phyloP scores from a whole-genome alignment of 306 rosid species.

The Quercus gilva region DNA sequence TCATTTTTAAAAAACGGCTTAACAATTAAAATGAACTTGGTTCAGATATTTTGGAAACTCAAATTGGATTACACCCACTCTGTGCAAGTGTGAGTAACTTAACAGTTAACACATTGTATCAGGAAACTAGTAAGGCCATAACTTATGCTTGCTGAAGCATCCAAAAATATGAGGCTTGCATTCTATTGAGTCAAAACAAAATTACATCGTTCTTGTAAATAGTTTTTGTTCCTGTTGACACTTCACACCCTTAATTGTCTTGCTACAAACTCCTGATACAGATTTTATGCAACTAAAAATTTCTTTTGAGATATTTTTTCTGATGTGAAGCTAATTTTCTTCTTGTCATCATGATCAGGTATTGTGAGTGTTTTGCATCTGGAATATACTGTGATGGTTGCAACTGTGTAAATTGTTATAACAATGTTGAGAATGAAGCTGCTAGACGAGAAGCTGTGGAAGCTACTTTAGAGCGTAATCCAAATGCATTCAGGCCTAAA shows the following conservation, averaged over 20 bases:
- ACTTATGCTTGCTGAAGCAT: neutral
- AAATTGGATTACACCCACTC: neutral
- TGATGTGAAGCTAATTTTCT: constrained; percentile 23
- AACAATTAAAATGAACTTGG: neutral
- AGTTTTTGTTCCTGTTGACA: neutral
- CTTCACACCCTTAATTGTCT: neutral
- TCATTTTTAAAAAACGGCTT: too few relatives aligned
- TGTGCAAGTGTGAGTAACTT: neutral
- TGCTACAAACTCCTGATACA: neutral
- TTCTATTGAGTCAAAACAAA: neutral
- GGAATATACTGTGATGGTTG: constrained; percentile 99
- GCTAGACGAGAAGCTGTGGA: constrained; percentile 96
- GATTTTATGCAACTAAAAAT: constrained; percentile 1
- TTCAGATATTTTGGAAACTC: neutral
- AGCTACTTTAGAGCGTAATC: constrained; percentile 98
- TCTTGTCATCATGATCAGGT: constrained; percentile 63
- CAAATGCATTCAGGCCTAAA: constrained; percentile 98
- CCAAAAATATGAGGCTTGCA: neutral
- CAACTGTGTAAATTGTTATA: constrained; percentile 95
- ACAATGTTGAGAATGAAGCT: constrained; percentile 94
- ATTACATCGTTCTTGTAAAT: neutral
- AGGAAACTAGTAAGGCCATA: neutral
- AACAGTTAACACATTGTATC: neutral
- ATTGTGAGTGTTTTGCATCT: constrained; percentile 99
- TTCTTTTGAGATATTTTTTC: constrained; percentile 19